Evolutionary conservation across 1,139 yeast genomes (phyloP).

Genomic region (Barnettozyma hawaiiensis): DNA sequence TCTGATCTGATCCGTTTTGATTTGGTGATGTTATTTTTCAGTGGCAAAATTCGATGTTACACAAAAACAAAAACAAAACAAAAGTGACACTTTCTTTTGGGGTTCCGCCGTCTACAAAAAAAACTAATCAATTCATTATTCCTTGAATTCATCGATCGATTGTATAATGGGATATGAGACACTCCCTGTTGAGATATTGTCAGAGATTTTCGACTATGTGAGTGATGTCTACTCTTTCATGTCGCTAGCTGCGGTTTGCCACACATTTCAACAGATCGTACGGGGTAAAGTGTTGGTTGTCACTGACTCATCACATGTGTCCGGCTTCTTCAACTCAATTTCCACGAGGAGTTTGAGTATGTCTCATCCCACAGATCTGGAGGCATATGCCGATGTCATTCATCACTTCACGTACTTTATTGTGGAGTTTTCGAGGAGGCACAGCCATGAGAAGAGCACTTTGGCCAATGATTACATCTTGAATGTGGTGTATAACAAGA

Average conservation of each 20-base stretch:
- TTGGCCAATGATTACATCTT: conserved; percentile 6
- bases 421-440: conserved; percentile 12
- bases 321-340: conserved; percentile 13
- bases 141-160: no score
- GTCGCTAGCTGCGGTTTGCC: conserved; percentile 11
- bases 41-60: no score
- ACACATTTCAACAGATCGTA: conserved; percentile 12
- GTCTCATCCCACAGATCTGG: conserved; percentile 1
- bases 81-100: not conserved
- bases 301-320: conserved; percentile 14
- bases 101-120: no score
- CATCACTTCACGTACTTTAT: conserved; percentile 11
- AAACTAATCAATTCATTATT: no score
- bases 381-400: conserved; percentile 2
- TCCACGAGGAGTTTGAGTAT: conserved; percentile 7
- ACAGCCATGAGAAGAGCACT: conserved; percentile 4
- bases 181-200: conserved; percentile 12
- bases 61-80: no score
- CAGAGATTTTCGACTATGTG: conserved; percentile 6
- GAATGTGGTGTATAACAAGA: conserved; percentile 5
- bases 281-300: conserved; percentile 14
- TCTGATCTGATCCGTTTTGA: no score
- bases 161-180: conserved; percentile 5
- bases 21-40: no score
- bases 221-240: conserved; percentile 17